These are phyloP conservation scores for Teunomyces pallodes DNA, from an alignment of 805 yeast species.

Conservation along the genomic window DNA sequence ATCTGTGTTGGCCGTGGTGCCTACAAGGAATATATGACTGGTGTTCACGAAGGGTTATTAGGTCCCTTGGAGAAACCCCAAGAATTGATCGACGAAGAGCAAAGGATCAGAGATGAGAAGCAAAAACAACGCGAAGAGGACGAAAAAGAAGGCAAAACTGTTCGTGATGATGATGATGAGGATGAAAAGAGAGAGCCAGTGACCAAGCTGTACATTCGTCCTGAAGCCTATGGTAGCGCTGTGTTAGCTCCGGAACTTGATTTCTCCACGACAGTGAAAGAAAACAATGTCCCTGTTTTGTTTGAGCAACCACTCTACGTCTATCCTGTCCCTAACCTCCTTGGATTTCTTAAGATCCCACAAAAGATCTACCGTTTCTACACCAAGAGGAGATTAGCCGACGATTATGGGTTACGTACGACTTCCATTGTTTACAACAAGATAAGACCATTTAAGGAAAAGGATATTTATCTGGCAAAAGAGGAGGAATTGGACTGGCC, in stretches of 20 bases:
- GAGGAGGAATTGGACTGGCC: constrained; percentile 91
- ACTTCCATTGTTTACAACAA: constrained; percentile 52
- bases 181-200: constrained; percentile 43
- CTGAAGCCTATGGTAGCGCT: constrained; percentile 55
- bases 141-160: constrained; percentile 13
- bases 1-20: constrained; percentile 95
- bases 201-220: constrained; percentile 61
- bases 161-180: constrained; percentile 19
- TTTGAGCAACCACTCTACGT: constrained; percentile 78
- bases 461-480: constrained; percentile 42
- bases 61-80: constrained; percentile 71
- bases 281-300: constrained; percentile 50
- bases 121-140: constrained; percentile 12
- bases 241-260: constrained; percentile 62
- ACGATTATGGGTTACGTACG: constrained; percentile 55
- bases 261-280: constrained; percentile 23
- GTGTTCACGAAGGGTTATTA: constrained; percentile 89
- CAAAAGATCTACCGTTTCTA: constrained; percentile 75
- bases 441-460: constrained; percentile 50
- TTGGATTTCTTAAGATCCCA: constrained; percentile 79
- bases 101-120: constrained; percentile 10
- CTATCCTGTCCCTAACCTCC: constrained; percentile 69
- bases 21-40: constrained; percentile 85
- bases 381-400: constrained; percentile 68
- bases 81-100: constrained; percentile 25